Evolutionary conservation across 768 basidiomycete species (phyloP).

Genomic region (Leucosporidium yakuticum): DNA sequence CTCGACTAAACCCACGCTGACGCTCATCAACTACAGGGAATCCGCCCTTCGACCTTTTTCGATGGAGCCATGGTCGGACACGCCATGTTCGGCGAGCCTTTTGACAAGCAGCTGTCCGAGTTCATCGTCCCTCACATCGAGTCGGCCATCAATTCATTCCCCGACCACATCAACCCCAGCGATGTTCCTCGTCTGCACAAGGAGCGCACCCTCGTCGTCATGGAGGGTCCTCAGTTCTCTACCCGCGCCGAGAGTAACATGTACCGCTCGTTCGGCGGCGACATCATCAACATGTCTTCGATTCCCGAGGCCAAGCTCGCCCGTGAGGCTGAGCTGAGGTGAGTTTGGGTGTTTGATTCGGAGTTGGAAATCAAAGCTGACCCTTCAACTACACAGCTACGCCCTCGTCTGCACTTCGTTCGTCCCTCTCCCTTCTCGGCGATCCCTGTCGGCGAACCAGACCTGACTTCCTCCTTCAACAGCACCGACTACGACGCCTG

Average conservation of each 20-base stretch:
- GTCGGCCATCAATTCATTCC: slow-evolving; percentile 53
- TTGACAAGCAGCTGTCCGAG: slow-evolving; percentile 50
- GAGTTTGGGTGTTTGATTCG: slow-evolving; percentile 28
- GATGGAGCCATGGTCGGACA: slow-evolving; percentile 74
- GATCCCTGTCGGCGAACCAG: too few species aligned
- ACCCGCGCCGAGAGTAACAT: slow-evolving; percentile 93
- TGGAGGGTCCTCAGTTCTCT: slow-evolving; percentile 92
- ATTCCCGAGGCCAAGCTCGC: slow-evolving; percentile 96
- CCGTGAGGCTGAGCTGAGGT: slow-evolving; percentile 90
- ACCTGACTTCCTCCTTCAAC: slow-evolving; percentile 43
- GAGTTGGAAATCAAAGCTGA: neutral
- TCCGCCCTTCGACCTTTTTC: slow-evolving; percentile 84
- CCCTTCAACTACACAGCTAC: slow-evolving; percentile 55
- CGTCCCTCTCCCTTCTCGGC: neutral
- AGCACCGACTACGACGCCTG: slow-evolving; percentile 93
- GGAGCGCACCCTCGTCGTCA: slow-evolving; percentile 81
- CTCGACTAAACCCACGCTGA: neutral
- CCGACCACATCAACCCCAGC: slow-evolving; percentile 48
- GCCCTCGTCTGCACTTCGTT: slow-evolving; percentile 62
- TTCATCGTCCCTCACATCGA: slow-evolving; percentile 65
- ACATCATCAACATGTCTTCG: slow-evolving; percentile 95
- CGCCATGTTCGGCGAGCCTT: slow-evolving; percentile 72
- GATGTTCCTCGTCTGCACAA: slow-evolving; percentile 54
- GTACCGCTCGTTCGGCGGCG: slow-evolving; percentile 88
- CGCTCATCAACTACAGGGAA: slow-evolving; percentile 47